Base-by-base conservation (phyloP, 1,284 basidiomycete genomes). In the Papiliotrema nemorosa region DNA sequence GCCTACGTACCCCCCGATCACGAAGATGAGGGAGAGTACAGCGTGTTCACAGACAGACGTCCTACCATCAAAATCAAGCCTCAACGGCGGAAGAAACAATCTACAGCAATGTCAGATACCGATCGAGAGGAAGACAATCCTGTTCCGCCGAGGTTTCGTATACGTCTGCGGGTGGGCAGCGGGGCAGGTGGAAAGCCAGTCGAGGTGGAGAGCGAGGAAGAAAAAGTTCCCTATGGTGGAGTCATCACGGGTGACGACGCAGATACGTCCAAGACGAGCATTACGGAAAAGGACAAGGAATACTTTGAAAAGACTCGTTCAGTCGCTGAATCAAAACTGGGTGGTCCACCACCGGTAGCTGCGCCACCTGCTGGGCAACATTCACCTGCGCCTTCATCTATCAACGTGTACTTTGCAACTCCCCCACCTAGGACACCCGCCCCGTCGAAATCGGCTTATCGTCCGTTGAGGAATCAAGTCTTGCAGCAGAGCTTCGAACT, bases 271-370 rank as follows among this genome's bases (percentile, higher is more conserved):
- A 84, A 82, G 58, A 92, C 91, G n/a, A 70, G 75, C 5, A 83
- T 92, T 34, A 70, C 73, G 1, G 73, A 75, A n/a, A 65, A 69
- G 9, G 94, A 98, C 70, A 86, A 87, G 64, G 73, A 80, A 45
- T 78, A 82, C 37, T 97, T 90, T 67, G 87, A 93, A 57, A 79
- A 78, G 55, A 87, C 86, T 63, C 80, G 85, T 47, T 64, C 78
- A 35, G 70, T 78, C 13, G 87, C 89, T 27, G 90, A 94, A 76
- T 84, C 53, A 5, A 60, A 64, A 41, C 44, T 73, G 3, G 69
- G 70, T 14, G 69, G 65, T 25, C 66, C 68, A 24, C 57, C 50
- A 26, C 58, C 63, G 2, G 52, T 49, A 29, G 50, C 54, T 9
- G 37, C 57, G 2, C 26, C 45, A 4, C 22, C 20, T 6, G 34